Evolutionary conservation across 169 alveolate species (phyloP).

Genomic region (Neospora caninum): DNA sequence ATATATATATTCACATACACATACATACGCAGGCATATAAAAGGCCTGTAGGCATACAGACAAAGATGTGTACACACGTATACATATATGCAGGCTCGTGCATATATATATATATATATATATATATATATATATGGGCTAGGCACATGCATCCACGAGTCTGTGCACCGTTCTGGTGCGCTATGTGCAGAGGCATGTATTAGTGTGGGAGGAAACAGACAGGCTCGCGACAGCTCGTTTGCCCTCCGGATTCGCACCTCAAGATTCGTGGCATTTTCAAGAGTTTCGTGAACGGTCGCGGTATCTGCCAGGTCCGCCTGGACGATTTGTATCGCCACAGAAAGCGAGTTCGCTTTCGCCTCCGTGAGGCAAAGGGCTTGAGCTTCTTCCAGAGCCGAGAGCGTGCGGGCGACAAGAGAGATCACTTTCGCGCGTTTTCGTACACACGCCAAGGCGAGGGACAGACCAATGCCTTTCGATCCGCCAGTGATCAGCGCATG

Average conservation of each 20-base stretch:
- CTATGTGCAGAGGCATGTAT: too few relatives aligned
- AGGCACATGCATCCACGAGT: too few relatives aligned
- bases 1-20: background rate
- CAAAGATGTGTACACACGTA: too few relatives aligned
- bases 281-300: constrained; percentile 27
- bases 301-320: constrained; percentile 52
- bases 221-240: too few relatives aligned
- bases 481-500: constrained; percentile 68
- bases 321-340: constrained; percentile 48
- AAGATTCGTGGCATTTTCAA: constrained; percentile 46
- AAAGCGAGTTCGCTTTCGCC: background rate
- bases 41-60: too few relatives aligned
- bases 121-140: too few relatives aligned
- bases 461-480: constrained; percentile 62
- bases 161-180: too few relatives aligned
- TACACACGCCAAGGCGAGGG: constrained; percentile 59
- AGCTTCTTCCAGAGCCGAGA: constrained; percentile 34
- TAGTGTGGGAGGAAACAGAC: too few relatives aligned
- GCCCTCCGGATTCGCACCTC: constrained; percentile 4
- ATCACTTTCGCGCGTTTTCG: constrained; percentile 33
- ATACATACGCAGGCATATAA: background rate
- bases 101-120: background rate
- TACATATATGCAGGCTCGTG: background rate
- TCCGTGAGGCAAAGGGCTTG: constrained; percentile 16
- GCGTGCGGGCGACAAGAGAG: constrained; percentile 59